Conservation (phyloP, 1,284 basidiomycete genomes). For the Porphyrellus sp. region DNA sequence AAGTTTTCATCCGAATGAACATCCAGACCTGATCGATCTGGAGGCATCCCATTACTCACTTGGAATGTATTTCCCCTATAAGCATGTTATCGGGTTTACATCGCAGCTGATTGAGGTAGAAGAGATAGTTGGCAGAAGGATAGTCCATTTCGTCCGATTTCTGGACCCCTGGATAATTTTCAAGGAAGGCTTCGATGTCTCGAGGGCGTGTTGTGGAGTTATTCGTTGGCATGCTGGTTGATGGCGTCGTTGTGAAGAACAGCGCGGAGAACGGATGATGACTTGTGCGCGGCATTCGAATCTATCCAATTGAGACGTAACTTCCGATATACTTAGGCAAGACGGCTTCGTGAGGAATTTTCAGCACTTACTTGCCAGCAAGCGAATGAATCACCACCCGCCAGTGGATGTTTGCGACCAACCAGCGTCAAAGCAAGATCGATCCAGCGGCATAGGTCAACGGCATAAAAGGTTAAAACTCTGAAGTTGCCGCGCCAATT, state of each 20-base stretch:
- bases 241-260: constrained; percentile 10
- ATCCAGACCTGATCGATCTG: neutral
- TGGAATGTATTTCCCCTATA: constrained; percentile 62
- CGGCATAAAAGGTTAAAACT: constrained; percentile 23
- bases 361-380: neutral
- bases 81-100: constrained; percentile 61
- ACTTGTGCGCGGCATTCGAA: constrained; percentile 6
- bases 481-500: constrained; percentile 15
- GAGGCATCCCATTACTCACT: constrained; percentile 37
- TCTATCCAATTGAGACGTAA: neutral
- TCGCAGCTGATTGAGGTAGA: constrained; percentile 57
- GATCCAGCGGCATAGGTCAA: neutral
- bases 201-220: constrained; percentile 37
- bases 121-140: constrained; percentile 52
- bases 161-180: constrained; percentile 49
- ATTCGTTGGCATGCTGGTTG: constrained; percentile 17
- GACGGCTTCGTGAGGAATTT: neutral
- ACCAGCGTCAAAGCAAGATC: neutral
- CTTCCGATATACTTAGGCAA: neutral
- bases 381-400: neutral
- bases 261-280: constrained; percentile 19
- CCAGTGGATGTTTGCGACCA: neutral
- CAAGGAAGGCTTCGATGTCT: constrained; percentile 63
- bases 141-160: constrained; percentile 36
- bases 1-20: constrained; percentile 1